phyloP scores from a whole-genome alignment of 2,329 filamentous ascomycete species.

The Penicillium corylophilum region DNA sequence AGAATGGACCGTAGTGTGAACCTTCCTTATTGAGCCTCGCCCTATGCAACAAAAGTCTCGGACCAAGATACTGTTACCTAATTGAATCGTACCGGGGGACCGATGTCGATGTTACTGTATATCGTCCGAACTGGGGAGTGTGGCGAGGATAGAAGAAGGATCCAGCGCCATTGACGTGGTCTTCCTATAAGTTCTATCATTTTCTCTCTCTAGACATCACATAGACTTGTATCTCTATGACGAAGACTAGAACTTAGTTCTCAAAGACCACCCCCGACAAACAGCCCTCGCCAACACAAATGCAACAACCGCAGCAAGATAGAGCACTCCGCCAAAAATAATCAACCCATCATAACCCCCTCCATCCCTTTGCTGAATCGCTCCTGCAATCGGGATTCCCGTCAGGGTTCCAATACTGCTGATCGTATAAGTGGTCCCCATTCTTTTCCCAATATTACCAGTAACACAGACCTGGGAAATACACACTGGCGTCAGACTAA shows the following conservation, averaged over 20 bases:
- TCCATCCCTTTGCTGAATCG: constrained; percentile 8
- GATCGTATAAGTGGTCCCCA: constrained; percentile 32
- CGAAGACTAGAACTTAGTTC: constrained; percentile 14
- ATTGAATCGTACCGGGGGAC: neutral
- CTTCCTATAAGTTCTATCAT: neutral
- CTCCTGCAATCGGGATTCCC: constrained; percentile 22
- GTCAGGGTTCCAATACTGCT: constrained; percentile 25
- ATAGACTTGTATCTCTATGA: neutral
- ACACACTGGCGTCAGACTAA: constrained; percentile 43
- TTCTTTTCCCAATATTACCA: constrained; percentile 42
- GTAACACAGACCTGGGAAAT: constrained; percentile 49
- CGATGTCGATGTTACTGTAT: no score
- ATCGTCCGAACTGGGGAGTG: neutral
- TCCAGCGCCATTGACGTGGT: neutral
- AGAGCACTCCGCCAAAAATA: constrained; percentile 25
- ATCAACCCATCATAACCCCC: constrained; percentile 19
- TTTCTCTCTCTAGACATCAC: neutral
- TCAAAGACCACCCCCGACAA: constrained; percentile 20
- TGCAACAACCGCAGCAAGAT: constrained; percentile 22
- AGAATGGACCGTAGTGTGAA: neutral
- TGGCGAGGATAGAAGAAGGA: neutral
- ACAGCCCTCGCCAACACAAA: constrained; percentile 26
- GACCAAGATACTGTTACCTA: neutral
- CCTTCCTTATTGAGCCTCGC: neutral
- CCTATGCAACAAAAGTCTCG: neutral